Percentiles rank a stretch among this genome's conserved stretches.
phyloP scores from a whole-genome alignment of 2,329 filamentous ascomycete species.

The Penicillium sp. region DNA sequence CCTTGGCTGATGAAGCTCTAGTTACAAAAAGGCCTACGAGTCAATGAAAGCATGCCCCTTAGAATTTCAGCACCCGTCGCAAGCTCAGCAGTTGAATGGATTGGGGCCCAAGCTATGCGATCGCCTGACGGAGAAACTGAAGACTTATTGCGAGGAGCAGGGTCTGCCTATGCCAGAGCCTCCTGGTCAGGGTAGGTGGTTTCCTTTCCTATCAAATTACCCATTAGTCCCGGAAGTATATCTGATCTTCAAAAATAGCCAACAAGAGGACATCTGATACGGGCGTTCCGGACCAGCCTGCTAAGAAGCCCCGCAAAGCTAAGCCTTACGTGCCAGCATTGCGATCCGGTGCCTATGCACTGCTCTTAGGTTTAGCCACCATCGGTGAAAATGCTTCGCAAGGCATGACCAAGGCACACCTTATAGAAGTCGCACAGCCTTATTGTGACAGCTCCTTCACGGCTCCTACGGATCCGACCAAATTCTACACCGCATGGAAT shows the following conservation, averaged over 20 bases:
- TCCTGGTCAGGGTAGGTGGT: slow-evolving; percentile 48
- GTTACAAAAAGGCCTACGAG: slow-evolving; percentile 76
- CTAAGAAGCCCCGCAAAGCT: slow-evolving; percentile 60
- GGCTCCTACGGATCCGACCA: slow-evolving; percentile 67
- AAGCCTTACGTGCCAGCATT: slow-evolving; percentile 74
- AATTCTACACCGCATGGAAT: slow-evolving; percentile 79
- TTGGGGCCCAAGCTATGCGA: slow-evolving; percentile 74
- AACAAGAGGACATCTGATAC: slow-evolving; percentile 38
- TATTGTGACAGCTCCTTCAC: slow-evolving; percentile 76
- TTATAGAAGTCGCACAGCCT: slow-evolving; percentile 71
- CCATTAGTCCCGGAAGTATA: background rate
- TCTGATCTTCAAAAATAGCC: slow-evolving; percentile 9
- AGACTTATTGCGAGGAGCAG: slow-evolving; percentile 66
- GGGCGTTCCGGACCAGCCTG: slow-evolving; percentile 39
- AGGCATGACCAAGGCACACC: slow-evolving; percentile 68
- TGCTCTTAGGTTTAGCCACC: slow-evolving; percentile 69
- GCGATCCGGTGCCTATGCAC: slow-evolving; percentile 74
- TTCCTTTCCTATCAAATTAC: background rate
- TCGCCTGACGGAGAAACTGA: slow-evolving; percentile 64
- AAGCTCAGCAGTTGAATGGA: slow-evolving; percentile 73
- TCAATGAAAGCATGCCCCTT: slow-evolving; percentile 77
- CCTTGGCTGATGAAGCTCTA: slow-evolving; percentile 32
- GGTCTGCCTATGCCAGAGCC: slow-evolving; percentile 69
- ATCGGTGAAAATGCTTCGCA: slow-evolving; percentile 58
- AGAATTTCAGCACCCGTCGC: slow-evolving; percentile 70